Evolutionary conservation across 2,329 filamentous ascomycete genomes (phyloP), one percentile per base, ranked within the genome.

Genomic region (Myotisia sp.): DNA sequence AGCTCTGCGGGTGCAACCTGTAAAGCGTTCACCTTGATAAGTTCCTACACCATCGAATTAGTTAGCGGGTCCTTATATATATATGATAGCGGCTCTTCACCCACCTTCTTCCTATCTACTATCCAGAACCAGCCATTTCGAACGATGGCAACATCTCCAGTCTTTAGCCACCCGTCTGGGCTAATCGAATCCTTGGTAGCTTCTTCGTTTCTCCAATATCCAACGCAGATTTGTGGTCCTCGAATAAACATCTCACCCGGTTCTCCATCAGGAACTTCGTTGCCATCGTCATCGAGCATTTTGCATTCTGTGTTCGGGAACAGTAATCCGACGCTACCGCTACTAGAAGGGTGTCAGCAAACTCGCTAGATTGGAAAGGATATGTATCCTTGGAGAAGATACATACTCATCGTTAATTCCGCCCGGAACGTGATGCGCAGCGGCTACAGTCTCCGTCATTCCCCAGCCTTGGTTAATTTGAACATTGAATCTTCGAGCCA

Each of bases 381-480:
- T 6, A 14, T 9, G 7, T 33, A 18, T 28, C 21, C 7, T 8
- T n/a, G n/a, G n/a, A n/a, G n/a, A n/a, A n/a, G 9, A 9, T 8
- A 30, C 38, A 22, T 17, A 61, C 23, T 57, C 49, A 35, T 59
- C 56, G 34, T 42, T 41, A n/a, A 56, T 37, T 2, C 57, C 54
- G 2, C 51, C 53, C 1, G 62, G 59, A 5, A 67, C 54, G 28
- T 59, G 60, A 10, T 64, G 52, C 1, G 56, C 63, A 5, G 53
- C 57, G 33, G 55, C 60, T 2, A 56, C 58, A 10, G 58, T 54
- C 50, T 76, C 72, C 0, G 72, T 83, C 6, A 94, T 67, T 0
- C 86, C 86, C 51, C 92, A 94, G n/a, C 82, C 86, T 58, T 94
- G 86, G 64, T 92, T 93, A 38, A 92, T 74, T 2, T 77, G 76